phyloP scores from a whole-genome alignment of 2,329 filamentous ascomycete genomes.

The Purpureocillium lavendulum region DNA sequence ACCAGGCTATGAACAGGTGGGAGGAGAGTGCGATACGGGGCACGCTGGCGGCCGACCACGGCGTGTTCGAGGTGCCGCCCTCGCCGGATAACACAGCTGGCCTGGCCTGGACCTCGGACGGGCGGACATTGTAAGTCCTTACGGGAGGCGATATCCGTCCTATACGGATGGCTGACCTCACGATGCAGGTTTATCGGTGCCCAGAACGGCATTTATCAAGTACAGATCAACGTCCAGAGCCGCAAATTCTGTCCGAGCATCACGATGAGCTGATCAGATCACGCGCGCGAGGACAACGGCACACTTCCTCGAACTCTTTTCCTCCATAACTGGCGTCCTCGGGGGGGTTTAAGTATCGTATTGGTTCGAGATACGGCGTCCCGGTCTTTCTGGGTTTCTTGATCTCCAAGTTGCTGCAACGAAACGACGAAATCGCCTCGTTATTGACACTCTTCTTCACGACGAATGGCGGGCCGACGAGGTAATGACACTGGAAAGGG shows the following conservation, averaged over 20 bases:
- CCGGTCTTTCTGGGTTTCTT: not conserved
- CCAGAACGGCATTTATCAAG: conserved; percentile 70
- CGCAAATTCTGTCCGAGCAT: conserved; percentile 53
- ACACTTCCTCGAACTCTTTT: not conserved
- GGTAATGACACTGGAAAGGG: not conserved
- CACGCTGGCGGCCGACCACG: conserved; percentile 25
- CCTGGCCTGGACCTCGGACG: conserved; percentile 54
- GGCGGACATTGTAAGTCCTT: conserved; percentile 45
- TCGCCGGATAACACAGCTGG: conserved; percentile 52
- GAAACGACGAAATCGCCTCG: too few relatives aligned
- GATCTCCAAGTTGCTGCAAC: not conserved
- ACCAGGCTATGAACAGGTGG: conserved; percentile 27
- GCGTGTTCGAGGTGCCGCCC: conserved; percentile 33
- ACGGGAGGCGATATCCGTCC: not conserved
- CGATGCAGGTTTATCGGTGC: conserved; percentile 48
- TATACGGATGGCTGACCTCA: conserved; percentile 11
- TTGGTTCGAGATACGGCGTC: not conserved
- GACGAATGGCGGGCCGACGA: not conserved
- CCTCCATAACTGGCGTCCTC: too few relatives aligned
- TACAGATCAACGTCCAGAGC: conserved; percentile 54
- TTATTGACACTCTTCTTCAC: too few relatives aligned
- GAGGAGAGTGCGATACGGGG: conserved; percentile 26
- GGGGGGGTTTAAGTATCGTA: too few relatives aligned
- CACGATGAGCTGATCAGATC: conserved; percentile 34
- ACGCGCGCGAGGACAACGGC: too few relatives aligned